Evolutionary conservation across 495 filamentous ascomycete species (phyloP).

Genomic region (Penicillium pulvis): DNA sequence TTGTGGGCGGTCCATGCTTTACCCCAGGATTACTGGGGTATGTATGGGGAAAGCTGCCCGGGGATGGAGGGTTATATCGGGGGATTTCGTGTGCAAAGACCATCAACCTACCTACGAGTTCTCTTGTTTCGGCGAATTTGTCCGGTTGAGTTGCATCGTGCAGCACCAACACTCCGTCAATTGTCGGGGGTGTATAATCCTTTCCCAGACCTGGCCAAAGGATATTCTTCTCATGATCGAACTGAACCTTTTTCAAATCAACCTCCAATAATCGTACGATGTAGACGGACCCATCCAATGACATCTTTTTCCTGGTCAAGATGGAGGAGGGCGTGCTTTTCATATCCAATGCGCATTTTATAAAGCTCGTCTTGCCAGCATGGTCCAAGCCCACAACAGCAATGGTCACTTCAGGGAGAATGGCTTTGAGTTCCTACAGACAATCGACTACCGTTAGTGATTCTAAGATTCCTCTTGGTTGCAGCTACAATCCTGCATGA

Average conservation of each 20-base stretch:
- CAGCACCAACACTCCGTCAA: slow-evolving; percentile 82
- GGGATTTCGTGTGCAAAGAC: neutral
- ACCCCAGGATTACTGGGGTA: slow-evolving; percentile 1
- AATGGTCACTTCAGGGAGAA: slow-evolving; percentile 68
- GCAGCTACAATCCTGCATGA: neutral
- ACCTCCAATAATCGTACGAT: slow-evolving; percentile 82
- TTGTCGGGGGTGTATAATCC: slow-evolving; percentile 64
- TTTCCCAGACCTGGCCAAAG: slow-evolving; percentile 76
- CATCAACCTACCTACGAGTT: slow-evolving; percentile 53
- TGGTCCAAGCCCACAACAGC: slow-evolving; percentile 78
- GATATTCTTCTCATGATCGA: slow-evolving; percentile 59
- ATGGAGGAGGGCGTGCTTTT: slow-evolving; percentile 57
- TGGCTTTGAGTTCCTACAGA: slow-evolving; percentile 31
- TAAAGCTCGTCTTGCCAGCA: slow-evolving; percentile 89
- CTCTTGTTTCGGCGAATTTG: slow-evolving; percentile 66
- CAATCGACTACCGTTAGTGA: slow-evolving; percentile 20
- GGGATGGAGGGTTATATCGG: slow-evolving; percentile 1
- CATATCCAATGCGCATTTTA: slow-evolving; percentile 76
- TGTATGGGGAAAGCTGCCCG: neutral
- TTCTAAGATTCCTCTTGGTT: neutral
- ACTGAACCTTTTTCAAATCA: slow-evolving; percentile 39
- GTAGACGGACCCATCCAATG: slow-evolving; percentile 74
- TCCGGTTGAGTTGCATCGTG: slow-evolving; percentile 81
- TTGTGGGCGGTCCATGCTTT: neutral
- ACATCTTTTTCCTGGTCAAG: slow-evolving; percentile 68